phyloP scores from a whole-genome alignment of 108 stramenopile species.

The Cylindrotheca fusiformis region DNA sequence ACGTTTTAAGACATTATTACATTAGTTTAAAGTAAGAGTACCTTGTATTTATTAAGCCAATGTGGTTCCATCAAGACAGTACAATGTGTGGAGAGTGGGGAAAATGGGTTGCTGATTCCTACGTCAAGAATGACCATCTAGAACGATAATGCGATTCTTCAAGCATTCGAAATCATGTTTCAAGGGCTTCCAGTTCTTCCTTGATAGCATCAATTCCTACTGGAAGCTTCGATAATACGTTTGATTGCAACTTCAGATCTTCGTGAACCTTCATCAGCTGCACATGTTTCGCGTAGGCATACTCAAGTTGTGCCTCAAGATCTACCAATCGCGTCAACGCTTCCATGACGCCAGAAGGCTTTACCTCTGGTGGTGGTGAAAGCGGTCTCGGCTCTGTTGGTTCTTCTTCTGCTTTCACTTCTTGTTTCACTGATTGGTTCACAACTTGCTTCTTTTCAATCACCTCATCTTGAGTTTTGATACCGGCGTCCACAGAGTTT shows the following conservation, averaged over 20 bases:
- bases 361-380: constrained; percentile 35
- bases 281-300: constrained; percentile 54
- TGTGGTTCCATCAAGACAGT: too few relatives aligned
- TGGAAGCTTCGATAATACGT: constrained; percentile 35
- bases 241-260: constrained; percentile 29
- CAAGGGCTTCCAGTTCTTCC: constrained; percentile 32
- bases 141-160: too few relatives aligned
- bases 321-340: constrained; percentile 44
- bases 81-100: too few relatives aligned
- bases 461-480: too few relatives aligned
- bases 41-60: too few relatives aligned
- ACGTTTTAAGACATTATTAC: too few relatives aligned
- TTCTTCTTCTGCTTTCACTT: background rate
- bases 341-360: constrained; percentile 35
- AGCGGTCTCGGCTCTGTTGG: constrained; percentile 8
- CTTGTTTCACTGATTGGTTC: constrained; percentile 2
- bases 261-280: constrained; percentile 29
- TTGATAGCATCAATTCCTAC: constrained; percentile 54
- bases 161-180: too few relatives aligned
- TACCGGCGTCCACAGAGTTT: too few relatives aligned
- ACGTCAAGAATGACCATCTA: too few relatives aligned
- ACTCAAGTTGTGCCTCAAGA: constrained; percentile 52
- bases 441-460: constrained; percentile 1
- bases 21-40: too few relatives aligned
- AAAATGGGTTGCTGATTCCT: too few relatives aligned